phyloP scores from a whole-genome alignment of 2,329 filamentous ascomycete genomes.

The Fusarium bactridioides region DNA sequence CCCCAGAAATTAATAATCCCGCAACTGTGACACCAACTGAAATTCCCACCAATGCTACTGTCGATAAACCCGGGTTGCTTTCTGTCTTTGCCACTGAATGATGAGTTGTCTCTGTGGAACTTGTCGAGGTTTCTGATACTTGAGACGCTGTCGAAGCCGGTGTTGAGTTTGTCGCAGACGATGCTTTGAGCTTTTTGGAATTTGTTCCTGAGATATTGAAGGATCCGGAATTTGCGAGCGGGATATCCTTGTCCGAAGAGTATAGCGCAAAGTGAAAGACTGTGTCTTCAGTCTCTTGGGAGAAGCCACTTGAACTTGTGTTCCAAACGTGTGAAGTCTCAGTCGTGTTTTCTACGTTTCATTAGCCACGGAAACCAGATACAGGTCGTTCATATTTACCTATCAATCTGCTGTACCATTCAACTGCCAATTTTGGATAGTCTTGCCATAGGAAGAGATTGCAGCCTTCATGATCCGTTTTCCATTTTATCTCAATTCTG shows the following conservation, averaged over 20 bases:
- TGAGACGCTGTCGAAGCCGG: not conserved
- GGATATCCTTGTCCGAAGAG: not conserved
- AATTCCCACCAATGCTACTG: not conserved
- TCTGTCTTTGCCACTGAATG: accelerated
- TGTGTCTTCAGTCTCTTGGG: not conserved
- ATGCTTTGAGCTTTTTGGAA: not conserved
- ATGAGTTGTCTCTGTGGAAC: not conserved
- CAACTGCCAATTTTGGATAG: not conserved
- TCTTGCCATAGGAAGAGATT: constrained; percentile 3
- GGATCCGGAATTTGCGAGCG: not conserved
- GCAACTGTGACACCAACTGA: not conserved
- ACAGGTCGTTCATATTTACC: accelerated
- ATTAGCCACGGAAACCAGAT: accelerated
- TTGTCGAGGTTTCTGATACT: not conserved
- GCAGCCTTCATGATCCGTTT: not conserved
- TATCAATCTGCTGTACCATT: not conserved
- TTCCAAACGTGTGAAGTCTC: not conserved
- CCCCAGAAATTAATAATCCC: not conserved
- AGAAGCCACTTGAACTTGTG: accelerated
- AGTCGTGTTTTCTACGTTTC: not conserved
- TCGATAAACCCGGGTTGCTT: not conserved
- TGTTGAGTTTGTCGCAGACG: not conserved
- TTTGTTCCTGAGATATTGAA: not conserved
- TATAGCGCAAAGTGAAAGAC: constrained; percentile 2
- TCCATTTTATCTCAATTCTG: not conserved